These are phyloP conservation scores for Amphicarpaea edgeworthii DNA, from an alignment of 306 rosid species.

Conservation along the genomic window DNA sequence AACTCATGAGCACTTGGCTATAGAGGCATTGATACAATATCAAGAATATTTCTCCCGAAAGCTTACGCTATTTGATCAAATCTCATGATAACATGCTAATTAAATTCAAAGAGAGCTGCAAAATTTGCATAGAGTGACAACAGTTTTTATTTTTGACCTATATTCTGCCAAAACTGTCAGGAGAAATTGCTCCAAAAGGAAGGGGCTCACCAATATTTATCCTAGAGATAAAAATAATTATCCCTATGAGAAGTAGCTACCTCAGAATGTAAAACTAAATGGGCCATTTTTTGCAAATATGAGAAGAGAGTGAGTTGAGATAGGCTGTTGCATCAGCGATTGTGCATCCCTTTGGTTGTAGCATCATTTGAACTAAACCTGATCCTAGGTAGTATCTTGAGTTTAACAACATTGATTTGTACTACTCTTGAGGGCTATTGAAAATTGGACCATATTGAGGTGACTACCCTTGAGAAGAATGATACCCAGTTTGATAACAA, in stretches of 20 bases:
- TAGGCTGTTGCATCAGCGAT: too few species aligned
- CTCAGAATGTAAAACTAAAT: slow-evolving; percentile 2
- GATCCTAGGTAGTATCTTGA: too few species aligned
- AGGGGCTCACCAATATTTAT: neutral
- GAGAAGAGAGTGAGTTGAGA: neutral
- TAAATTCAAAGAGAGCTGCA: slow-evolving; percentile 4
- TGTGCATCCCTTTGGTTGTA: too few species aligned
- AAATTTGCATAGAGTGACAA: neutral
- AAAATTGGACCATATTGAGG: too few species aligned
- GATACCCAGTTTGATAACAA: too few species aligned
- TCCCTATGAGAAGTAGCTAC: slow-evolving; percentile 15
- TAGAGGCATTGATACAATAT: slow-evolving; percentile 19
- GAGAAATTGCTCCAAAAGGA: slow-evolving; percentile 24
- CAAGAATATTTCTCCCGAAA: neutral
- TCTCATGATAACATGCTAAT: slow-evolving; percentile 6
- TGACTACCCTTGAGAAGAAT: too few species aligned
- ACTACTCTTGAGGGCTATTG: too few species aligned
- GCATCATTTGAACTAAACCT: too few species aligned
- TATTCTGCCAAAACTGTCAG: slow-evolving; percentile 11
- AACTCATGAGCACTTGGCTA: neutral
- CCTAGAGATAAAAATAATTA: slow-evolving; percentile 1
- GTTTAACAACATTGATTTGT: too few species aligned
- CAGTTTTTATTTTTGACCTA: slow-evolving; percentile 21
- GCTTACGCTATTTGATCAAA: neutral
- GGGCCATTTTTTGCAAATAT: neutral